Base-by-base conservation (phyloP, 202 grass and related monocot species). In the Panicum hallii region DNA sequence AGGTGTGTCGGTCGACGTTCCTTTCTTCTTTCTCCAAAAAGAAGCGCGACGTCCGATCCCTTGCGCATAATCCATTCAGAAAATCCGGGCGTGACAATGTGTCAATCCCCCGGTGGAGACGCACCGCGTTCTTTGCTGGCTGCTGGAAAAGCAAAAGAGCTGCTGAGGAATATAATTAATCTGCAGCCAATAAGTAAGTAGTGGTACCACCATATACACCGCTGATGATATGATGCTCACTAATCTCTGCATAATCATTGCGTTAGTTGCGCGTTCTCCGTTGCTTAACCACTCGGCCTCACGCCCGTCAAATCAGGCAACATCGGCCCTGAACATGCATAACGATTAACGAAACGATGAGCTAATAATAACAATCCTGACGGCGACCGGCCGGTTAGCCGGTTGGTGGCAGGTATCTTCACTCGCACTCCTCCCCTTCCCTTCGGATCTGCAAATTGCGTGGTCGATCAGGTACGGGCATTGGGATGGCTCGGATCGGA, bases 161-260 rank as follows among this genome's bases (percentile, higher is more conserved):
- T 32, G 32, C 1, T 32, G 32, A 32, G 32, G 32, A 32, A 32
- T 32, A 32, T 32, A 32, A 32, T 32, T 32, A 32, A 32, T 32
- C 32, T 32, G 32, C 32, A 32, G 32, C 32, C 32, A 2, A 32
- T 32, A 32, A 32, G 32, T 32, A 3, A 32, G 32, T 32, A 3
- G 32, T 38, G 3, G 23, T 32, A 45, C 20, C 55, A 0, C 34
- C 26, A 26, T 26, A 26, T 26, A 26, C 1, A 26, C 26, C 38
- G 44, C 74, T 2, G 20, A 17, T 61, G 38, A 57, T 9, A 11
- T 9, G 43, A 44, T 44, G 74, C 38, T 77, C 74, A 23, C 74
- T 77, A 77, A 74, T 73, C 47, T 79, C 77, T 52, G 46, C 61
- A 62, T 13, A 79, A 79, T 67, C 36, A 80, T 80, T 80, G 63